Evolutionary conservation across 78 protist species (phyloP).

Genomic region (Dictyostelium firmibasis): DNA sequence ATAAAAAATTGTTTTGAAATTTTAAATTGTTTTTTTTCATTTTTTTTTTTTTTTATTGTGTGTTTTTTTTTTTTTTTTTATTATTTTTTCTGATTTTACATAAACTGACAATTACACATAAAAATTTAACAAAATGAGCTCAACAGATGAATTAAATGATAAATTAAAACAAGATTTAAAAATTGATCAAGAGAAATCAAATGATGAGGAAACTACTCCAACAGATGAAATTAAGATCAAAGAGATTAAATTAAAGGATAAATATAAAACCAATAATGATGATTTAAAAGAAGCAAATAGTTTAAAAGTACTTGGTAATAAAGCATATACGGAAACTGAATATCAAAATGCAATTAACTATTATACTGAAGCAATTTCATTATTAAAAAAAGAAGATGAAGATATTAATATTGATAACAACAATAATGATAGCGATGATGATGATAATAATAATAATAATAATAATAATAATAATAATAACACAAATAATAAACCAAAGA

Average conservation of each 20-base stretch:
- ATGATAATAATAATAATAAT: neutral
- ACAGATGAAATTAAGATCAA: neutral
- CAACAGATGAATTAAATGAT: neutral
- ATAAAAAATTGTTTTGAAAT: too few relatives aligned
- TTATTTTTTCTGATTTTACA: neutral
- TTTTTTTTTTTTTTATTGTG: neutral
- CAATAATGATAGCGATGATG: neutral
- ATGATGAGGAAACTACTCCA: neutral
- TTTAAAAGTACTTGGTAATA: constrained; percentile 52
- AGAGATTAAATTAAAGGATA: constrained; percentile 30
- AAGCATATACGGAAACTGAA: constrained; percentile 19
- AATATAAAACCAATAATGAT: constrained; percentile 35
- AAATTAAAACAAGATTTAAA: neutral
- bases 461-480: neutral
- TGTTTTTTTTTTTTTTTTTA: neutral
- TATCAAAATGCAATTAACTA: constrained; percentile 23
- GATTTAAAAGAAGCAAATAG: constrained; percentile 36
- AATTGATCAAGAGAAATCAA: neutral
- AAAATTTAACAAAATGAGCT: neutral
- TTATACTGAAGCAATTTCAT: constrained; percentile 62
- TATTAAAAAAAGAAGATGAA: neutral
- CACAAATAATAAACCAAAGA: neutral
- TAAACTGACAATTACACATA: neutral
- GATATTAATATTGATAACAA: neutral
- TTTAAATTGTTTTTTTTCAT: too few relatives aligned